These are phyloP conservation scores for Mycena sp. DNA, from an alignment of 1,284 basidiomycete genomes.

Conservation along the genomic window DNA sequence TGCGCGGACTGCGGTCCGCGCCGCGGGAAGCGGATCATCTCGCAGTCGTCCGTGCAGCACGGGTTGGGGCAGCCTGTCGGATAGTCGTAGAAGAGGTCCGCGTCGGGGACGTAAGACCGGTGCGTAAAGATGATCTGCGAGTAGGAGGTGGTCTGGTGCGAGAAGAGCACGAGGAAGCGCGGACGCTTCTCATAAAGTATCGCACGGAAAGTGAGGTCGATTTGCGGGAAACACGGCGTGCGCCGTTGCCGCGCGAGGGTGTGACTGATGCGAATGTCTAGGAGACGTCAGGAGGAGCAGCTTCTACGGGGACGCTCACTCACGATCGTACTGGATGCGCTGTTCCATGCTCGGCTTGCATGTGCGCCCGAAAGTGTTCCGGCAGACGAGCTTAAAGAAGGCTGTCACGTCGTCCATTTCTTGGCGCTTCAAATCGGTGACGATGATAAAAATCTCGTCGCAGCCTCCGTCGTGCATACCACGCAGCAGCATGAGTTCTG, in stretches of 20 bases:
- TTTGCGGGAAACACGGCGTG: constrained; percentile 79
- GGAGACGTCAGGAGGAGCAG: too few relatives aligned
- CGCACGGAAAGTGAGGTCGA: constrained; percentile 76
- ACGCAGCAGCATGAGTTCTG: constrained; percentile 77
- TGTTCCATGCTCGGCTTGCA: constrained; percentile 73
- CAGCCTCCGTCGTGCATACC: constrained; percentile 82
- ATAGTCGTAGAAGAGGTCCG: constrained; percentile 77
- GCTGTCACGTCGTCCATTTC: constrained; percentile 82
- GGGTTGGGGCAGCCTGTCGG: constrained; percentile 80
- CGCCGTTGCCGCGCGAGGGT: constrained; percentile 70
- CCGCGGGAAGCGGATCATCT: constrained; percentile 80
- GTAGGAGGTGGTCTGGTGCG: constrained; percentile 79
- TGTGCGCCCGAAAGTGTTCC: constrained; percentile 63
- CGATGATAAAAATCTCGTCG: constrained; percentile 79
- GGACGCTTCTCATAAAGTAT: constrained; percentile 77
- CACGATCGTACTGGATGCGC: constrained; percentile 68
- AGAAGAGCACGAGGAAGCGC: constrained; percentile 78
- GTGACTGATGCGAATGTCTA: constrained; percentile 66
- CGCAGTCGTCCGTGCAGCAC: constrained; percentile 79
- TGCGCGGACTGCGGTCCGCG: constrained; percentile 66
- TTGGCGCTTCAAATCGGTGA: constrained; percentile 76
- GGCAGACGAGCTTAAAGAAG: constrained; percentile 77
- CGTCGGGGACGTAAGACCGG: constrained; percentile 70
- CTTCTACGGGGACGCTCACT: too few relatives aligned
- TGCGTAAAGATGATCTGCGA: constrained; percentile 82